Evolutionary conservation across 129 eudicot species (phyloP).

Genomic region (Lactuca saligna): DNA sequence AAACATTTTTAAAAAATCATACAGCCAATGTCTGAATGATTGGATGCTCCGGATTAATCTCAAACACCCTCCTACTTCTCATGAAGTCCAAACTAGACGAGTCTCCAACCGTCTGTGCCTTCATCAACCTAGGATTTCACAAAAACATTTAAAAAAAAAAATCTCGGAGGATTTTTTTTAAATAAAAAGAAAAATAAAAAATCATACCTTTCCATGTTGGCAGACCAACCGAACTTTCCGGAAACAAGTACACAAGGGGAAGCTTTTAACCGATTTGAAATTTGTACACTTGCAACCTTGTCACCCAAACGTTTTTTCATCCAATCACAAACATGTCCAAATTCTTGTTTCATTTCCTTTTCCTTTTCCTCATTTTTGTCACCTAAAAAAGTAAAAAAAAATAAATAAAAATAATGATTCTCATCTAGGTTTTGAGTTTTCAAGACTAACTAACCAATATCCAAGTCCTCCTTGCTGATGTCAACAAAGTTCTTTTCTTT

Average conservation of each 20-base stretch:
- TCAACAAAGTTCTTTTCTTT: slow-evolving; percentile 87
- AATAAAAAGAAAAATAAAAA: not conserved
- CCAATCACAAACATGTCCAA: slow-evolving; percentile 50
- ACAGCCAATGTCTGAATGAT: slow-evolving; percentile 71
- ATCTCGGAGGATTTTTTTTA: no score
- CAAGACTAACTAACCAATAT: slow-evolving; percentile 71
- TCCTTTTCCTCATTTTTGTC: slow-evolving; percentile 66
- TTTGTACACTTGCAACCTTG: slow-evolving; percentile 85
- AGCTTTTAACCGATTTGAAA: slow-evolving; percentile 80
- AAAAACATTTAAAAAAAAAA: slow-evolving; percentile 4
- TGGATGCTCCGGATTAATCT: slow-evolving; percentile 85
- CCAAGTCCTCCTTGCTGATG: slow-evolving; percentile 91
- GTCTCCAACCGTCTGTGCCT: slow-evolving; percentile 82
- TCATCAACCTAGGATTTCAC: slow-evolving; percentile 68
- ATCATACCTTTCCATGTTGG: slow-evolving; percentile 92
- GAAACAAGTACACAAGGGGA: slow-evolving; percentile 95
- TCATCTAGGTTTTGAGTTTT: not conserved
- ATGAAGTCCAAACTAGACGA: slow-evolving; percentile 71
- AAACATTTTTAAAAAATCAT: not conserved
- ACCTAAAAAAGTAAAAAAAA: slow-evolving; percentile 19
- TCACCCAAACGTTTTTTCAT: slow-evolving; percentile 61
- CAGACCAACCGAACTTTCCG: slow-evolving; percentile 98
- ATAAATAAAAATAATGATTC: not conserved
- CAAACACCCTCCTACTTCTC: slow-evolving; percentile 89
- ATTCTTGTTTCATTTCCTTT: slow-evolving; percentile 72